phyloP scores from a whole-genome alignment of 176 grass and related monocot species.

The Lolium multiflorum region DNA sequence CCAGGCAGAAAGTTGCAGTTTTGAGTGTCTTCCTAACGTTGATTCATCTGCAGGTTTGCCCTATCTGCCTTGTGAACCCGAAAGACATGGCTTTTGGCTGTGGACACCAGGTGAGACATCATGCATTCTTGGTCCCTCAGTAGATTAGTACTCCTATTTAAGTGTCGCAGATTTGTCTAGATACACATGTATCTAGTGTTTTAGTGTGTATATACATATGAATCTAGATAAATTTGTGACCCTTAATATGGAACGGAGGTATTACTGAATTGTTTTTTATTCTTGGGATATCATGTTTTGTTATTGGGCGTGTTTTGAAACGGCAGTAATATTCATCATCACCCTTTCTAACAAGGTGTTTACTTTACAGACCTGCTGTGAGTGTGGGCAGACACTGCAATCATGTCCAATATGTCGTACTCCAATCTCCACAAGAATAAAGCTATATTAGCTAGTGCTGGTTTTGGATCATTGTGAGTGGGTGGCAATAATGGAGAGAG shows the following conservation, averaged over 20 bases:
- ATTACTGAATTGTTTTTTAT: constrained; percentile 7
- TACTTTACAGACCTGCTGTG: constrained; percentile 67
- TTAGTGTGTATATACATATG: too few relatives aligned
- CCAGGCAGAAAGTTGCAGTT: not conserved
- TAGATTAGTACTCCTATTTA: constrained; percentile 9
- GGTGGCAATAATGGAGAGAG: constrained; percentile 48
- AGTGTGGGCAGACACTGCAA: constrained; percentile 53
- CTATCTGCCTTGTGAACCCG: constrained; percentile 70
- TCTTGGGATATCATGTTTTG: constrained; percentile 28
- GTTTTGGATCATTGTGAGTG: constrained; percentile 58
- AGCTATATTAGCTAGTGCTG: constrained; percentile 57
- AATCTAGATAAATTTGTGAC: too few relatives aligned
- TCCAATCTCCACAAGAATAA: constrained; percentile 68
- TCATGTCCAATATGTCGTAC: constrained; percentile 69
- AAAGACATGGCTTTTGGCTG: constrained; percentile 86
- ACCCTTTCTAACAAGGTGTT: constrained; percentile 43
- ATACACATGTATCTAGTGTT: too few relatives aligned
- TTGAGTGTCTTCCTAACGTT: not conserved
- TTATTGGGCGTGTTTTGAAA: constrained; percentile 39
- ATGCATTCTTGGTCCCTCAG: not conserved
- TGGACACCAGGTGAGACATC: constrained; percentile 67
- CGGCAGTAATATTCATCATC: constrained; percentile 4
- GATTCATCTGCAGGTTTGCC: constrained; percentile 55
- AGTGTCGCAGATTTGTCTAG: too few relatives aligned
- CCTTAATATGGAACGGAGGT: too few relatives aligned